Conservation (phyloP, 176 grass and related monocot species). For the Coix lacrymajobi region DNA sequence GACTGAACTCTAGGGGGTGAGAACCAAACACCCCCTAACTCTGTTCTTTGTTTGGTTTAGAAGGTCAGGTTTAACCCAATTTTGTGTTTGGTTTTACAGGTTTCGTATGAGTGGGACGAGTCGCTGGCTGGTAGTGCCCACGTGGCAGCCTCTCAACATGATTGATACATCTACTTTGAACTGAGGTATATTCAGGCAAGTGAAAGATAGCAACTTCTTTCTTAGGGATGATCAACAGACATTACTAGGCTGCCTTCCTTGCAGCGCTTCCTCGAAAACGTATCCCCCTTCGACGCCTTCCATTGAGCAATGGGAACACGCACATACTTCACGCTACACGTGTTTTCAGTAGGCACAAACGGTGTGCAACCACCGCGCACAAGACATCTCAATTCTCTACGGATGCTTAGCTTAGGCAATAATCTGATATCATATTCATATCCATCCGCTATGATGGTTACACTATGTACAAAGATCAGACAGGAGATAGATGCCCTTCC, state of each 20-base stretch:
- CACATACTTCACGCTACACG: not conserved
- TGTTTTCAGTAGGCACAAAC: not conserved
- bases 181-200: too few relatives aligned
- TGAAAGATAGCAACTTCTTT: too few relatives aligned
- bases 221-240: not conserved
- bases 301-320: not conserved
- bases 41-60: too few relatives aligned
- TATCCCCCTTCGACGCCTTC: not conserved
- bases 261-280: not conserved
- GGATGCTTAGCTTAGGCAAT: not conserved
- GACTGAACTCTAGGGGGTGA: too few relatives aligned
- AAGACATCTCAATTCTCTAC: not conserved
- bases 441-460: not conserved
- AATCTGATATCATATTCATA: not conserved
- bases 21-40: too few relatives aligned
- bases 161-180: too few relatives aligned
- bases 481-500: not conserved
- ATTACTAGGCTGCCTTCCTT: not conserved
- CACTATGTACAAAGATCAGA: not conserved
- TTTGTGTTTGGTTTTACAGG: too few relatives aligned
- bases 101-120: too few relatives aligned
- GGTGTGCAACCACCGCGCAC: not conserved
- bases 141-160: too few relatives aligned
- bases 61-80: too few relatives aligned
- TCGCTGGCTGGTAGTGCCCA: too few relatives aligned